Base-by-base conservation (phyloP, 1,139 yeast genomes). In the Candida sp. region DNA sequence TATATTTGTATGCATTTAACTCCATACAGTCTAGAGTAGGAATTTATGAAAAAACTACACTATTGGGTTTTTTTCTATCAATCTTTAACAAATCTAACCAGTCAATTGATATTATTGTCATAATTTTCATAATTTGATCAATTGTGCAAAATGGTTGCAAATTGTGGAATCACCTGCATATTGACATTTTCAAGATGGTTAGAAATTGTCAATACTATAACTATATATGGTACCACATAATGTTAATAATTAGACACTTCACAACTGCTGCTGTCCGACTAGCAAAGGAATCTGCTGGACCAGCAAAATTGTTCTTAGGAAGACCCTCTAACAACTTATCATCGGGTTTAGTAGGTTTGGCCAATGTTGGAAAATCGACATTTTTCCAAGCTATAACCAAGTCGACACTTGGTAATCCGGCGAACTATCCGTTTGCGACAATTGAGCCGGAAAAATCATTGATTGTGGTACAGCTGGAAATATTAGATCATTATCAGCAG, bases 361-460 rank as follows among this genome's bases (percentile, higher is more conserved):
- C 98, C 63, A 91, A 91, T 61, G 96, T 91, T 52, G 99, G 99
- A 62, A 93, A 93, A 71, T 91, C 98, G 39, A 85, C 93, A 22
- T 85, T 85, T 66, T 85, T 85, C 79, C 93, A 86, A 68, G 93
- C 93, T 48, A 84, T 86, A 58, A 86, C 95, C 54, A 82, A 84
- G 72, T 90, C 90, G 61, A 95, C 96, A 45, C 79, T 93, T 58
- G 99, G 99, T 58, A 93, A 91, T 73, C 98, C 99, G 48, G 99
- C 98, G 51, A 93, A 93, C 70, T 93, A 91, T 66, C 99, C 99
- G 33, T 93, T 91, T 64, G 99, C 99, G 46, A 93, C 99, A 48
- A 93, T 93, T 69, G 99, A 93, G 58, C 99, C 99, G 41, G 99
- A 93, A 75, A 99, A 93, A 75, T 98, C 99, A 42, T 81, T 97